A percentile compares a stretch with the other conserved stretches of the same genome.
phyloP scores from a whole-genome alignment of 2,329 filamentous ascomycete species.

The Cladophialophora bantiana region DNA sequence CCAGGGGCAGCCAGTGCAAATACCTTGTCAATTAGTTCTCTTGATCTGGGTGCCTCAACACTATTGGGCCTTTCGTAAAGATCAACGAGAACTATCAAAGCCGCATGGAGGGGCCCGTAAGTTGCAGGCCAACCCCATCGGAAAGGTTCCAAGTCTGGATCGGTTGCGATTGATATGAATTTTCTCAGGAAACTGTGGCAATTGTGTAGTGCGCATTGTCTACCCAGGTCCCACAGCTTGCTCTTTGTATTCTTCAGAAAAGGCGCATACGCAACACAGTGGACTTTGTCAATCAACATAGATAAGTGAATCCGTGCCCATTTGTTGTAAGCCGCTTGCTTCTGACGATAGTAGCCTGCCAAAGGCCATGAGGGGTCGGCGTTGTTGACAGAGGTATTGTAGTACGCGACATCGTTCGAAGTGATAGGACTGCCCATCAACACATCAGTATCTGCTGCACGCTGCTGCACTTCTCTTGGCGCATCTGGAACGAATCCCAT shows the following conservation, averaged over 20 bases:
- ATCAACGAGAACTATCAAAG: constrained; percentile 58
- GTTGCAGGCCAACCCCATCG: constrained; percentile 58
- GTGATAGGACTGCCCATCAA: constrained; percentile 37
- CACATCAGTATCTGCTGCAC: constrained; percentile 33
- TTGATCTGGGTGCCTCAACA: constrained; percentile 53
- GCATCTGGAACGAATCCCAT: constrained; percentile 39
- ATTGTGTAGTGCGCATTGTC: constrained; percentile 55
- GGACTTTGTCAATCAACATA: constrained; percentile 54
- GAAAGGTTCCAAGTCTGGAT: constrained; percentile 56
- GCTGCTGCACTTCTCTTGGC: constrained; percentile 2
- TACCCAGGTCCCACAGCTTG: constrained; percentile 55
- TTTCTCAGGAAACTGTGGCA: constrained; percentile 59
- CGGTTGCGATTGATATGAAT: constrained; percentile 56
- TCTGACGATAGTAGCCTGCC: constrained; percentile 53
- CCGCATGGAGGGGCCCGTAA: constrained; percentile 55
- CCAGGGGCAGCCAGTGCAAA: constrained; percentile 55
- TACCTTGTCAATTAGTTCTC: constrained; percentile 56
- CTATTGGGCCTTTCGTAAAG: constrained; percentile 56
- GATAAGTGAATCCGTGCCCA: constrained; percentile 55
- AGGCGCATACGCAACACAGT: constrained; percentile 56
- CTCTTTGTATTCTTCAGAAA: constrained; percentile 58
- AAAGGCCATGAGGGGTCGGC: constrained; percentile 29
- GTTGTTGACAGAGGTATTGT: constrained; percentile 17
- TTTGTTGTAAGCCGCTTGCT: constrained; percentile 54
- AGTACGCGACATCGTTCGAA: constrained; percentile 32